phyloP scores from a whole-genome alignment of 2,329 filamentous ascomycete species.

The Pseudogymnoascus sp. region DNA sequence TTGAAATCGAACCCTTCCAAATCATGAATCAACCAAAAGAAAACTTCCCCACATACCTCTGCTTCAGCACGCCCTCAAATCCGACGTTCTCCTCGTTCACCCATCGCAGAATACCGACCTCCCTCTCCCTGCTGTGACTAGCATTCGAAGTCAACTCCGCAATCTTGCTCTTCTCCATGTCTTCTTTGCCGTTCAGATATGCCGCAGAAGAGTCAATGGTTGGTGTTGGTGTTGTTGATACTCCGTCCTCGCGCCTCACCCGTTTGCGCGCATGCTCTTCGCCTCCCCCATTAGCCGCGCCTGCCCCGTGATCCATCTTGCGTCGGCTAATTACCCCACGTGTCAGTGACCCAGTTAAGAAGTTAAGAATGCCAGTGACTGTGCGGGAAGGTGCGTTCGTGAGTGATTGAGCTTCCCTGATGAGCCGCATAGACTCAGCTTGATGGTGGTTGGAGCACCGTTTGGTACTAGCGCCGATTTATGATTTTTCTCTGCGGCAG shows the following conservation, averaged over 20 bases:
- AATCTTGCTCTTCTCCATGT: constrained; percentile 7
- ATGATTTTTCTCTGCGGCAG: constrained; percentile 5
- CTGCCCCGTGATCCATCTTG: neutral
- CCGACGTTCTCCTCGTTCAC: constrained; percentile 50
- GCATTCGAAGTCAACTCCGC: neutral
- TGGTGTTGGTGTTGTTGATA: constrained; percentile 9
- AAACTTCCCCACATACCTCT: constrained; percentile 40
- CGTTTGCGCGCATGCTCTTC: constrained; percentile 16
- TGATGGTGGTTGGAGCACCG: neutral
- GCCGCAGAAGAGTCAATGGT: neutral
- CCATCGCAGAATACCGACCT: constrained; percentile 58
- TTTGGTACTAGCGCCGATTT: constrained; percentile 6
- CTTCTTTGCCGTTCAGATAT: neutral
- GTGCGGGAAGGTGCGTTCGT: constrained; percentile 2
- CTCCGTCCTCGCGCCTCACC: constrained; percentile 9
- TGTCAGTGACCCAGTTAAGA: neutral
- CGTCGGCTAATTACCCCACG: neutral
- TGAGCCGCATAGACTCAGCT: neutral
- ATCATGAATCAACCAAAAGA: neutral
- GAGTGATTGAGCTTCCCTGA: neutral
- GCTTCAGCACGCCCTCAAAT: constrained; percentile 61
- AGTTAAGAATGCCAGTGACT: neutral
- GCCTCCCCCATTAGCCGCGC: neutral
- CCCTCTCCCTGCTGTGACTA: constrained; percentile 19
- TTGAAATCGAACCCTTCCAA: neutral